Percentiles rank a stretch among this genome's conserved stretches.
Evolutionary conservation across 1,284 basidiomycete species (phyloP).

Genomic region (Stereum hirsutum): DNA sequence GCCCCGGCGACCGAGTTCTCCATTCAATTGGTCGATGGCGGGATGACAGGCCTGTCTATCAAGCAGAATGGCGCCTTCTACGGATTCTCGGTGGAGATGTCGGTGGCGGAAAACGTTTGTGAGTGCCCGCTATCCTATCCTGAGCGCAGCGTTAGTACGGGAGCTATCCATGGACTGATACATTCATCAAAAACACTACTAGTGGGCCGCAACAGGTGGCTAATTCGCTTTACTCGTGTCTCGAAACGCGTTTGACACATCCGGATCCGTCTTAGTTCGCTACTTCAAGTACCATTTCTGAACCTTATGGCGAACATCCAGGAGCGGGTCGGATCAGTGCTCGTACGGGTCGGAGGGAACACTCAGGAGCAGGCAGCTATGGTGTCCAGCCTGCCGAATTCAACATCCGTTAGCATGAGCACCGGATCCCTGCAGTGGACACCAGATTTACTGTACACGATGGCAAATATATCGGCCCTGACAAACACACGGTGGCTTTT

Average conservation of each 20-base stretch:
- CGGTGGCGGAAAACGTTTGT: constrained; percentile 30
- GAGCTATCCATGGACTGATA: too few relatives aligned
- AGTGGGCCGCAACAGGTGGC: constrained; percentile 18
- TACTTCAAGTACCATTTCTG: constrained; percentile 55
- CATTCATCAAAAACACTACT: too few relatives aligned
- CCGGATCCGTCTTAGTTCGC: constrained; percentile 32
- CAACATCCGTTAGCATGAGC: constrained; percentile 25
- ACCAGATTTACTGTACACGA: constrained; percentile 45
- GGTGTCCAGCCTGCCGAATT: constrained; percentile 16
- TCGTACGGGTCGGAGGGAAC: constrained; percentile 69
- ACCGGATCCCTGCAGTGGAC: constrained; percentile 54
- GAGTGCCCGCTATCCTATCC: constrained; percentile 11
- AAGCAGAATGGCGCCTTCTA: constrained; percentile 28
- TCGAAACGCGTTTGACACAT: too few relatives aligned
- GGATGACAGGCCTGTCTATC: constrained; percentile 22
- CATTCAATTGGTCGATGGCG: constrained; percentile 28
- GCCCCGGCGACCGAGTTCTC: constrained; percentile 22
- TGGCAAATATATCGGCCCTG: constrained; percentile 45
- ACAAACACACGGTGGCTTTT: constrained; percentile 54
- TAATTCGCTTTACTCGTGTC: too few relatives aligned
- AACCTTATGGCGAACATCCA: constrained; percentile 66
- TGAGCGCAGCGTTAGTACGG: background rate
- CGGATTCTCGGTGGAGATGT: constrained; percentile 41
- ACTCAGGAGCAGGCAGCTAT: constrained; percentile 53
- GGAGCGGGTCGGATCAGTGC: constrained; percentile 47